Conservation (phyloP, 2,329 filamentous ascomycete genomes). For the Sporothrix dimorphospora region DNA sequence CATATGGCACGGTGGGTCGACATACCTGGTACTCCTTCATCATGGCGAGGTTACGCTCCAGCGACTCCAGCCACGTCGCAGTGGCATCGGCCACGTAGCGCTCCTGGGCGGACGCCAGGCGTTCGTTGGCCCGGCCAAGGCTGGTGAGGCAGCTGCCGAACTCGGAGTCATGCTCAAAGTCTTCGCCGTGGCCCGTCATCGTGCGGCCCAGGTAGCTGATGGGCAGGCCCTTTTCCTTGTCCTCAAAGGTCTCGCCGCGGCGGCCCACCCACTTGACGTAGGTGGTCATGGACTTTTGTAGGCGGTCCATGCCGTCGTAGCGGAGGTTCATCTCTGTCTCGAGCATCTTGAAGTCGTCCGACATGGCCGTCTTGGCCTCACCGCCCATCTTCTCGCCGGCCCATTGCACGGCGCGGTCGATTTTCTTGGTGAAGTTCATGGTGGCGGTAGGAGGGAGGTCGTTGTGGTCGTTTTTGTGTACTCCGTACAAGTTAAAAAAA, state of each 20-base stretch:
- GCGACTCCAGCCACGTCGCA: constrained; percentile 84
- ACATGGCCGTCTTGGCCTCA: constrained; percentile 82
- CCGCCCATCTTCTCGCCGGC: constrained; percentile 94
- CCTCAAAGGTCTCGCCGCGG: constrained; percentile 75
- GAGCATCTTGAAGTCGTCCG: constrained; percentile 87
- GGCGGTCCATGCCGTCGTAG: constrained; percentile 86
- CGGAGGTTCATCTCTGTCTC: constrained; percentile 89
- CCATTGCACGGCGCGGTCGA: constrained; percentile 97
- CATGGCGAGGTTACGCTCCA: constrained; percentile 86
- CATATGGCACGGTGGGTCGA: constrained; percentile 14
- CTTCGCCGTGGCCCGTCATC: constrained; percentile 88
- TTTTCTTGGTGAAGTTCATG: constrained; percentile 75
- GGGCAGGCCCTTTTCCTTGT: constrained; percentile 84
- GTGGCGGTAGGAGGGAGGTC: constrained; percentile 30
- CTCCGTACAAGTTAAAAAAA: too few relatives aligned
- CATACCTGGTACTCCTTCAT: constrained; percentile 97
- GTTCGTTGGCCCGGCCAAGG: constrained; percentile 85
- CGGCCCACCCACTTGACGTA: constrained; percentile 90
- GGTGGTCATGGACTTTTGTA: constrained; percentile 81
- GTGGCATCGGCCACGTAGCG: constrained; percentile 77
- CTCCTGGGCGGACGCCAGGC: constrained; percentile 83
- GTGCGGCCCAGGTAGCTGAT: constrained; percentile 77
- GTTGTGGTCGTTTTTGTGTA: neutral
- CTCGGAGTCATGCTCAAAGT: constrained; percentile 88
- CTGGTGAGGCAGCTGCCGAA: constrained; percentile 84